These are phyloP conservation scores for Penicillium sp. DNA, from an alignment of 2,329 filamentous ascomycete species.

Conservation along the genomic window DNA sequence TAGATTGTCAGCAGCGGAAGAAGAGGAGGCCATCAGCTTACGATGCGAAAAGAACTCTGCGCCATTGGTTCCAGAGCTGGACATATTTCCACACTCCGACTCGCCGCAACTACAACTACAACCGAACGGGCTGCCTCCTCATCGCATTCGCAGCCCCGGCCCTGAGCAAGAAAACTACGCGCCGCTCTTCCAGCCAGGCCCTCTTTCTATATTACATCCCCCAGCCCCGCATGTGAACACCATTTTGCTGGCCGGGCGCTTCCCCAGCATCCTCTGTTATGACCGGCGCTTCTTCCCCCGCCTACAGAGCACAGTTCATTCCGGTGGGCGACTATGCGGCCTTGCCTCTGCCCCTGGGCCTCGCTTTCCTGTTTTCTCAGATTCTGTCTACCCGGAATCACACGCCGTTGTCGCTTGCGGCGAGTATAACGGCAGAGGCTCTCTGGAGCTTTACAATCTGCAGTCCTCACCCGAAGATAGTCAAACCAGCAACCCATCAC, in stretches of 20 bases:
- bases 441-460: slow-evolving; percentile 70
- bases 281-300: slow-evolving; percentile 80
- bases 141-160: slow-evolving; percentile 36
- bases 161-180: slow-evolving; percentile 53
- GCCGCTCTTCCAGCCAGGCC: slow-evolving; percentile 71
- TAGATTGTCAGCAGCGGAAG: slow-evolving; percentile 43
- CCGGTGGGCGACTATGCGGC: slow-evolving; percentile 72
- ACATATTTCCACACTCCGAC: slow-evolving; percentile 31
- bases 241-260: slow-evolving; percentile 84
- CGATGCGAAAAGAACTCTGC: slow-evolving; percentile 31
- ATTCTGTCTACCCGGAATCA: slow-evolving; percentile 47
- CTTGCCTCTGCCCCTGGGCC: slow-evolving; percentile 61
- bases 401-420: slow-evolving; percentile 74
- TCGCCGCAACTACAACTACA: slow-evolving; percentile 32
- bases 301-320: slow-evolving; percentile 73
- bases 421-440: slow-evolving; percentile 87
- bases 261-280: slow-evolving; percentile 83
- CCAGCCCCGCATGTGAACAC: slow-evolving; percentile 63
- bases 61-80: slow-evolving; percentile 26
- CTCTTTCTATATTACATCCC: slow-evolving; percentile 76
- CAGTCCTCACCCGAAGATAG: slow-evolving; percentile 27
- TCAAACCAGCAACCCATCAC: slow-evolving; percentile 21
- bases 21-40: slow-evolving; percentile 33
- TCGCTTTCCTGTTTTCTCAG: slow-evolving; percentile 44
- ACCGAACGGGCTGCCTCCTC: slow-evolving; percentile 34